Base-by-base conservation (phyloP, 2,329 filamentous ascomycete genomes). In the Trichoderma cornu-damae region DNA sequence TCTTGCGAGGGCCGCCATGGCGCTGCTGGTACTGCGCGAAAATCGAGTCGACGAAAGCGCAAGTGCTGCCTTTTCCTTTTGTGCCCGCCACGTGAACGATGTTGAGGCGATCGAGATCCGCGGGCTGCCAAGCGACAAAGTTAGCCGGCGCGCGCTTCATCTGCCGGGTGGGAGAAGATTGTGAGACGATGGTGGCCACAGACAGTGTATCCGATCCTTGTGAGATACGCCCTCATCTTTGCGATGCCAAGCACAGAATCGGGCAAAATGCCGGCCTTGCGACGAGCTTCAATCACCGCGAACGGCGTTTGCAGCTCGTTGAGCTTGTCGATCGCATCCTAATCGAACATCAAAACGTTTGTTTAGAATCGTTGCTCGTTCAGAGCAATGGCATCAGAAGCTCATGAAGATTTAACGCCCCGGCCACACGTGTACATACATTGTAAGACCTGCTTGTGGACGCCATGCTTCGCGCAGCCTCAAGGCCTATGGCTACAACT, bases 291-390 rank as follows among this genome's bases (percentile, higher is more conserved):
- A 16, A 96, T 82, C 51, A 90, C 81, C 48, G 87, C 83, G 69
- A 87, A 93, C 52, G 96, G 95, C 40, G 89, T 90, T 72, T 99
- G 94, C 50, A 97, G 84, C 43, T 89, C 88, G 72, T 97, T 97
- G 68, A 97, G 82, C 37, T 88, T 84, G 64, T 85, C 78, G 61
- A 97, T 85, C 47, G 93, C 94, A 70, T 94, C 90, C 90, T 96
- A n/a, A 30, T 28, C 6, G n/a, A 5, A 47, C n/a, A 35, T 14
- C 8, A 14, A 20, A n/a, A n/a, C n/a, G n/a, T n/a, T n/a, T n/a
- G n/a, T n/a, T n/a, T n/a, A n/a, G n/a, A n/a, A n/a, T n/a, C n/a
- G n/a, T n/a, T n/a, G n/a, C n/a, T n/a, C n/a, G n/a, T n/a, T n/a
- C n/a, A n/a, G n/a, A n/a, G n/a, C n/a, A n/a, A n/a, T n/a, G n/a